Conservation (phyloP, 176 grass and related monocot genomes). For the sorghum (Sorghum bicolor) region Sorghum_bicolor_NCBIv3 NC_012870.2:71002501-71003000, state of each 20-base stretch:
- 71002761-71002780: background rate
- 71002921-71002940: background rate
- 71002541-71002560: background rate
- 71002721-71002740: constrained; percentile 6
- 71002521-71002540: background rate
- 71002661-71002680: background rate
- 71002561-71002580: background rate
- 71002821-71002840: background rate
- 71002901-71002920: background rate
- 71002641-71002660: background rate
- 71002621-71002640: constrained; percentile 8
- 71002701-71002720: background rate
- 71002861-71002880: background rate
- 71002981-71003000: background rate
- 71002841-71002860: background rate
- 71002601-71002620: background rate
- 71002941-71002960: background rate
- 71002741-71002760: background rate
- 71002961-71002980: background rate
- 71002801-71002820: background rate
- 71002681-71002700: background rate
- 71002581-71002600: background rate
- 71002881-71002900: constrained; percentile 17
- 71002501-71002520: constrained; percentile 6
- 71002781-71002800: constrained; percentile 4